Base-by-base conservation (phyloP, 768 basidiomycete genomes). In the Pisolithus tinctorius region DNA sequence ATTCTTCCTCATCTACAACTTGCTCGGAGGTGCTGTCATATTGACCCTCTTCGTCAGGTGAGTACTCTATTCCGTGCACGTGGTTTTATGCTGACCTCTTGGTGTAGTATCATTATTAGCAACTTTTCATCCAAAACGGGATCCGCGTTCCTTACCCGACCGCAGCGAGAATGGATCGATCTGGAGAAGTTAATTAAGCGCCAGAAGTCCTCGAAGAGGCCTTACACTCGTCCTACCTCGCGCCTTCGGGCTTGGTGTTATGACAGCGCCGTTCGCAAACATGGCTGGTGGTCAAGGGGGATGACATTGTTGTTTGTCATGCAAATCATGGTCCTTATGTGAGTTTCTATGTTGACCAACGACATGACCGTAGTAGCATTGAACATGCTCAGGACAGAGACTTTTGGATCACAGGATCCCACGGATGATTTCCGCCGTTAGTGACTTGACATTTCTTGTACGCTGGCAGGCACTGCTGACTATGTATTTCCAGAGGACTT, bases 91-190 rank as follows among this genome's bases (percentile, higher is more conserved):
- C 58, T 63, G n/a, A 63, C 44, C 3, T 53, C 44, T 2, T 53
- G 55, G 53, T 50, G 53, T 53, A 95, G 92, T 75, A 90, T 98
- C 66, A 96, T 97, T 69, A 96, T 97, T 62, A 86, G 85, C 43
- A 94, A 94, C 66, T 96, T 96, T 70, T 84, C 83, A 45, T 79
- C 83, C 2, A 84, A 86, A 55, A 93, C 92, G 2, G 94, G 94
- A 14, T 80, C 82, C 4, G 93, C 93, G 1, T 80, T 93, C 44
- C 69, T 95, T 30, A 96, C 93, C 0, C 77, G 84, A 50, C 77
- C 92, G 14, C 95, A 97, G 59, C 75, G 87, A 50, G 91, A 93
- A 65, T 98, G 94, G 94, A 88, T 93, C 51, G 93, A 96, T 67
- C 69, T 98, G 20, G 82, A 91, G 56, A 93, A 91, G 63, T 74